Conservation (phyloP, 164 flowering plant genomes). For the Nymphaea thermarum region DNA sequence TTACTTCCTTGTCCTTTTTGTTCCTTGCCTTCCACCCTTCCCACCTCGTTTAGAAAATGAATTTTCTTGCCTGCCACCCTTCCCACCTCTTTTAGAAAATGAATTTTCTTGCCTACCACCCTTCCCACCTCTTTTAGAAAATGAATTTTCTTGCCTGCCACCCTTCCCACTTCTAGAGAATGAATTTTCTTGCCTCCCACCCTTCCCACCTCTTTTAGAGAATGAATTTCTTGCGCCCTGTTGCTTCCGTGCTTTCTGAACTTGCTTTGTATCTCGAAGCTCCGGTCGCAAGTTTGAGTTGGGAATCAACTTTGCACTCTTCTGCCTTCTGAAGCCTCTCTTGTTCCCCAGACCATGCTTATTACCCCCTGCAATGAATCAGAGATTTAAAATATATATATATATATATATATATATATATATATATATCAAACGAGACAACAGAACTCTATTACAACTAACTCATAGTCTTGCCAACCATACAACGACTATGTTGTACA, state of each 20-base stretch:
- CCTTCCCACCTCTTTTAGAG: neutral
- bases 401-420: neutral
- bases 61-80: too few relatives aligned
- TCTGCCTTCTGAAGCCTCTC: constrained; percentile 37
- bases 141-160: too few relatives aligned
- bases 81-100: neutral
- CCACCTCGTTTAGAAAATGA: neutral
- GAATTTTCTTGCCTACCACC: neutral
- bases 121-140: neutral
- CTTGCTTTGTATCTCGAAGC: constrained; percentile 65
- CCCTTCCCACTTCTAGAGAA: too few relatives aligned
- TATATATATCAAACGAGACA: neutral
- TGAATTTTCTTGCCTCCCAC: too few relatives aligned
- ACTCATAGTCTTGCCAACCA: neutral
- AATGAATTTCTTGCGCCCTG: constrained; percentile 38
- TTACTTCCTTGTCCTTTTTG: neutral
- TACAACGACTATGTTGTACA: neutral
- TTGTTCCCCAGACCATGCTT: constrained; percentile 12
- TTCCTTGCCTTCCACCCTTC: neutral
- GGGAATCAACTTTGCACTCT: constrained; percentile 27
- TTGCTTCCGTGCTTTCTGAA: constrained; percentile 63
- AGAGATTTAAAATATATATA: neutral
- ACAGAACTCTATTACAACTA: neutral
- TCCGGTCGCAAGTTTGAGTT: constrained; percentile 82
- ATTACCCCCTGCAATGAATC: constrained; percentile 23